These are phyloP conservation scores for Laguncularia racemosa DNA, from an alignment of 345 rosid species.

Conservation along the genomic window DNA sequence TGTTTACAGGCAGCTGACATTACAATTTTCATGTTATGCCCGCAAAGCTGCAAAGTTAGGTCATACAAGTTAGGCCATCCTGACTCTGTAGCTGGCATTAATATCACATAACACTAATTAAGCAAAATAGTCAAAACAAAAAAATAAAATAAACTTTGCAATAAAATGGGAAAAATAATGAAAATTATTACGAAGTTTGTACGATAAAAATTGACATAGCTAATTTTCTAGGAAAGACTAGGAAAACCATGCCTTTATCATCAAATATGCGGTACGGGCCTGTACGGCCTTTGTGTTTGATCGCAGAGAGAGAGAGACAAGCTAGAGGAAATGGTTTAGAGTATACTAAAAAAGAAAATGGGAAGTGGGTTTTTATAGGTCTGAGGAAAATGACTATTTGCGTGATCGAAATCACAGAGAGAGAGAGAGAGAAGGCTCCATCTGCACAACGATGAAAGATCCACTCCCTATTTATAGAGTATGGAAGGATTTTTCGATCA, in stretches of 20 bases:
- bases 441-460: too few species aligned
- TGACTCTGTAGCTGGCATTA: background rate
- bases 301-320: background rate
- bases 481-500: too few species aligned
- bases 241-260: constrained; percentile 8
- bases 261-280: constrained; percentile 7
- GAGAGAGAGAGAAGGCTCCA: too few species aligned
- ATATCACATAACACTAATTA: background rate
- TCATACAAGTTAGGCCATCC: background rate
- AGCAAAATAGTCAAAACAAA: background rate
- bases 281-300: background rate
- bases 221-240: constrained; percentile 1
- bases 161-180: too few species aligned
- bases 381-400: background rate
- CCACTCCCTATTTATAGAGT: too few species aligned
- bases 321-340: background rate
- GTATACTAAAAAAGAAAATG: background rate
- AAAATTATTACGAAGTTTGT: too few species aligned
- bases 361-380: constrained; percentile 5
- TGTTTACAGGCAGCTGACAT: constrained; percentile 36
- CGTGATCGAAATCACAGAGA: too few species aligned
- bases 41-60: background rate
- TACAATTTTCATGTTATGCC: constrained; percentile 32
- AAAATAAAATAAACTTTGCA: too few species aligned
- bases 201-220: too few species aligned